These are phyloP conservation scores for Aphanoascus verrucosus DNA, from an alignment of 2,329 filamentous ascomycete genomes.

Conservation along the genomic window DNA sequence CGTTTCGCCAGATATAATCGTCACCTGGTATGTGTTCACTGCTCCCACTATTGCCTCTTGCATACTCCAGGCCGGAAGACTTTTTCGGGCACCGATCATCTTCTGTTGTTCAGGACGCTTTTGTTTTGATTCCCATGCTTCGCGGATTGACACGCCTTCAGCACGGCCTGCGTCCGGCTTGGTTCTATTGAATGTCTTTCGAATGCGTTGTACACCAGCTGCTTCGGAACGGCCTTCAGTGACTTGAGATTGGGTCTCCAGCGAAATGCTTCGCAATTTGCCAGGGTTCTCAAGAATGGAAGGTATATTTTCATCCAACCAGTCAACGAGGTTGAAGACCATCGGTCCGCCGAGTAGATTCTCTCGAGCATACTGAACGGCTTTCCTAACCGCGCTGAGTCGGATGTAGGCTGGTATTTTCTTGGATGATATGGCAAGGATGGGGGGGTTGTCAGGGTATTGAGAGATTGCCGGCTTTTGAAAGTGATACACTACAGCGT, in stretches of 20 bases:
- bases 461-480: constrained; percentile 51
- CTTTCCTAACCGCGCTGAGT: constrained; percentile 71
- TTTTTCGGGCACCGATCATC: constrained; percentile 63
- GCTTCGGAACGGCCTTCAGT: constrained; percentile 40
- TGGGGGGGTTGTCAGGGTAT: constrained; percentile 60
- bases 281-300: constrained; percentile 77
- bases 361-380: constrained; percentile 58
- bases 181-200: constrained; percentile 47
- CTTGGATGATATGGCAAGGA: constrained; percentile 58
- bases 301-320: constrained; percentile 77
- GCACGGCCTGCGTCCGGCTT: constrained; percentile 50
- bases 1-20: constrained; percentile 93
- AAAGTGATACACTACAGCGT: constrained; percentile 50
- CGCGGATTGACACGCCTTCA: constrained; percentile 48
- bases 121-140: constrained; percentile 61
- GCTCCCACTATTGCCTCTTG: constrained; percentile 65
- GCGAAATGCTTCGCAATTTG: constrained; percentile 69
- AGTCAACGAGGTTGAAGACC: constrained; percentile 82
- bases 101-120: constrained; percentile 53
- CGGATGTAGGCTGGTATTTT: constrained; percentile 84
- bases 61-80: constrained; percentile 78
- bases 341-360: constrained; percentile 74
- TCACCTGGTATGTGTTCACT: constrained; percentile 70
- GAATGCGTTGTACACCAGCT: constrained; percentile 16
- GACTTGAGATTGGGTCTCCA: constrained; percentile 55